Conservation (phyloP, 2,329 filamentous ascomycete genomes). For the Bipolaris bicolor region DNA sequence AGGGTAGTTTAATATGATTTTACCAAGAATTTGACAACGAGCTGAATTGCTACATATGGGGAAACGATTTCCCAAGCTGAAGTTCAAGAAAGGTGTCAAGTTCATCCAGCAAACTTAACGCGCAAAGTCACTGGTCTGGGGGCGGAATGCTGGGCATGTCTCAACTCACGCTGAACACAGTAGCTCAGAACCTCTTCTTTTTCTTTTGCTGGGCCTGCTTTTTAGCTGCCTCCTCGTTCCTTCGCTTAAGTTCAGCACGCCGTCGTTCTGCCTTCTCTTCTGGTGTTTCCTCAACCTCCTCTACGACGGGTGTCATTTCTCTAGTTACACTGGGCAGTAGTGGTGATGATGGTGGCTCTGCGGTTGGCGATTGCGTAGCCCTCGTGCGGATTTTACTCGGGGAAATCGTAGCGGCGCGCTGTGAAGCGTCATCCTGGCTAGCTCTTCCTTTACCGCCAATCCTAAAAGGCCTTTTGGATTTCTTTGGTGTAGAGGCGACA, state of each 20-base stretch:
- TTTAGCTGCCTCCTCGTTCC: conserved; percentile 59
- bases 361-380: conserved; percentile 15
- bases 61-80: not conserved
- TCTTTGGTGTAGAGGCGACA: conserved; percentile 18
- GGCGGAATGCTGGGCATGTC: no score
- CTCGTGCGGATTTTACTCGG: conserved; percentile 10
- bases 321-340: conserved; percentile 3
- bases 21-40: no score
- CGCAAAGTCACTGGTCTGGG: not conserved
- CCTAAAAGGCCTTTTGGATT: conserved; percentile 31
- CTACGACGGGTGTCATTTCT: conserved; percentile 18
- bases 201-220: conserved; percentile 53
- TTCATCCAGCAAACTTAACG: not conserved
- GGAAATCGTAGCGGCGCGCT: conserved; percentile 2
- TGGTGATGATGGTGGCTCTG: conserved; percentile 18
- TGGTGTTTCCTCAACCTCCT: conserved; percentile 47
- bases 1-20: not conserved
- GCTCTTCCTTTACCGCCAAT: conserved; percentile 42
- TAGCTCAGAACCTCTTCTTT: conserved; percentile 42
- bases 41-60: no score
- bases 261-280: conserved; percentile 62
- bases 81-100: not conserved
- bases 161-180: not conserved
- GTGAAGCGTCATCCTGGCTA: conserved; percentile 10
- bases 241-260: conserved; percentile 63